These are phyloP conservation scores for Auxenochlorella pyrenoidosa DNA, from an alignment of 139 green algal species.

Conservation along the genomic window DNA sequence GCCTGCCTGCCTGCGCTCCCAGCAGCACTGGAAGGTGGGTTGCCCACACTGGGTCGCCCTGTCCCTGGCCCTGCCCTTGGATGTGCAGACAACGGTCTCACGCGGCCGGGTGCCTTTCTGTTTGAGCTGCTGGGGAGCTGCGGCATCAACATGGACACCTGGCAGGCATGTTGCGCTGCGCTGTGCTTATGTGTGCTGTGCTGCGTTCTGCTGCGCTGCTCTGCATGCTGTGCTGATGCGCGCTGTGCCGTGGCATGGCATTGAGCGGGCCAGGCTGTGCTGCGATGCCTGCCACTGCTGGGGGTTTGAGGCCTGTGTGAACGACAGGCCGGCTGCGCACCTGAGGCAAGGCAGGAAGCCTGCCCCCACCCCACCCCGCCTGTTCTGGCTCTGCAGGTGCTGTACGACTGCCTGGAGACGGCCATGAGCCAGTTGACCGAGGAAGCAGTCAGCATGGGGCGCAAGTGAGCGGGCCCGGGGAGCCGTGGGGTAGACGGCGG, in stretches of 20 bases:
- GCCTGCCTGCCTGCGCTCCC: not conserved
- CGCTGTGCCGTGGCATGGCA: not conserved
- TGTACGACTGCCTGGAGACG: constrained; percentile 39
- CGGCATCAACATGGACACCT: constrained; percentile 27
- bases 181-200: too few relatives aligned
- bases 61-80: not conserved
- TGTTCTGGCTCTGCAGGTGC: too few relatives aligned
- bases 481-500: not conserved
- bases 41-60: too few relatives aligned
- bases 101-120: constrained; percentile 50
- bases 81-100: constrained; percentile 44
- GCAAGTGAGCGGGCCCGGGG: constrained; percentile 39
- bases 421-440: constrained; percentile 47
- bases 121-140: constrained; percentile 58
- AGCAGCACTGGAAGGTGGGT: too few relatives aligned
- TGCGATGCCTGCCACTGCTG: too few relatives aligned
- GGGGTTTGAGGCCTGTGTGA: too few relatives aligned
- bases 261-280: too few relatives aligned
- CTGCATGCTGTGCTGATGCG: too few relatives aligned
- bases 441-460: constrained; percentile 42
- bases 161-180: not conserved
- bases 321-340: too few relatives aligned
- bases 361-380: too few relatives aligned
- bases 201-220: too few relatives aligned
- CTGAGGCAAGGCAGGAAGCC: too few relatives aligned